phyloP scores from a whole-genome alignment of 2,329 filamentous ascomycete species.

The Fusarium mundagurra region DNA sequence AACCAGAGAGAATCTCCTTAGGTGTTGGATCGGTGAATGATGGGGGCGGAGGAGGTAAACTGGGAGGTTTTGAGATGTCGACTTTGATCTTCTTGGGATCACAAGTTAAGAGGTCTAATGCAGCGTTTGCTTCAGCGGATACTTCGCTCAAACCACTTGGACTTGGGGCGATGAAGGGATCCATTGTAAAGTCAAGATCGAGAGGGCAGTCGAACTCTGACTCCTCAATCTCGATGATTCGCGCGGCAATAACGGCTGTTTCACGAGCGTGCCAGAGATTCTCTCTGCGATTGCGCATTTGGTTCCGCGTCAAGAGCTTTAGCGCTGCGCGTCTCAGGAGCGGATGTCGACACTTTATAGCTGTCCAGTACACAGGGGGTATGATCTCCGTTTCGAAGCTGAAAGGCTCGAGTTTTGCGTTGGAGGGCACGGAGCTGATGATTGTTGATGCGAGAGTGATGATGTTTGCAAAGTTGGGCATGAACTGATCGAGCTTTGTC shows the following conservation, averaged over 20 bases:
- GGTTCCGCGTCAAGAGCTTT: constrained; percentile 46
- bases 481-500: constrained; percentile 48
- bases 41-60: neutral
- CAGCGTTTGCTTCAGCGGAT: neutral
- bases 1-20: neutral
- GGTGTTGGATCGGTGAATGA: constrained; percentile 34
- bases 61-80: constrained; percentile 9
- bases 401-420: constrained; percentile 43
- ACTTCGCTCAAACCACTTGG: neutral
- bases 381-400: constrained; percentile 56
- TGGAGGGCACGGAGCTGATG: constrained; percentile 26
- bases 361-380: constrained; percentile 54
- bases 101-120: neutral
- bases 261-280: constrained; percentile 52
- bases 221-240: constrained; percentile 52
- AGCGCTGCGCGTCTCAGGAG: constrained; percentile 52
- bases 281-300: constrained; percentile 49
- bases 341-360: constrained; percentile 54
- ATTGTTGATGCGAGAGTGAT: constrained; percentile 48
- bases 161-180: neutral
- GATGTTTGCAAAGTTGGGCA: constrained; percentile 50
- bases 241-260: constrained; percentile 46
- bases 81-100: constrained; percentile 20
- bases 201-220: neutral
- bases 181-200: neutral